Evolutionary conservation across 2,329 filamentous ascomycete genomes (phyloP), one percentile per base, ranked within the genome.

Genomic region (Ceratocystiopsis sp.): DNA sequence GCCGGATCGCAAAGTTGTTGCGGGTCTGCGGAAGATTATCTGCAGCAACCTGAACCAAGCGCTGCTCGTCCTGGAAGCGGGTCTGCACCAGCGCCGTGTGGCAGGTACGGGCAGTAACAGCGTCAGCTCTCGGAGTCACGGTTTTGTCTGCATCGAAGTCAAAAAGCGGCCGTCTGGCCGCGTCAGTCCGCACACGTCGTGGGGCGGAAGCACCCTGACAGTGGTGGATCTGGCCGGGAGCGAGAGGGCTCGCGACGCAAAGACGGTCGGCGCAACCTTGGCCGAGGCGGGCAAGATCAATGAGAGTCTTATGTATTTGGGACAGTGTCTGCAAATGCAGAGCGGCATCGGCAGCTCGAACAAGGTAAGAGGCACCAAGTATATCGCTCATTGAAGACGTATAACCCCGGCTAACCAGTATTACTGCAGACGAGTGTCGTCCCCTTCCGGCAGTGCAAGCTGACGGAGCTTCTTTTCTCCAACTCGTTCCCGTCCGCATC

Each of bases 221-320:
- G 80, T 96, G 49, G 89, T 93, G 38, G 89, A 96, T 58, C 66
- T 96, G 42, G 89, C 89, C 16, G 89, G 87, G 14, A 96, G 91
- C 48, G 91, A 98, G 61, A 78, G 91, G 47, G 89, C 89, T 15
- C 74, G 87, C 47, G 86, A 91, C 49, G 87, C 91, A 21, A 95
- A 95, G 67, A 96, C 91, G 0, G 83, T 86, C 0, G 91, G 91
- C 13, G 79, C 85, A 4, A 95, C 89, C 0, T 71, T 98, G 14
- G 89, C 83, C 0, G 91, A 98, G 63, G 91, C 89, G 34, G 91
- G 91, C 42, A 96, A 96, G 63, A 98, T 98, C 58, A 98, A 98
- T 55, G 87, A 95, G 60, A 93, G 84, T 55, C 65, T 98, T 56
- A 98, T 98, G 91, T 96, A 95, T 57, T 71, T 98, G 1, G 91